A percentile compares a stretch with the other conserved stretches of the same genome.
Conservation (phyloP, 2,329 filamentous ascomycete genomes). For the Ceratocystis albifundus region DNA sequence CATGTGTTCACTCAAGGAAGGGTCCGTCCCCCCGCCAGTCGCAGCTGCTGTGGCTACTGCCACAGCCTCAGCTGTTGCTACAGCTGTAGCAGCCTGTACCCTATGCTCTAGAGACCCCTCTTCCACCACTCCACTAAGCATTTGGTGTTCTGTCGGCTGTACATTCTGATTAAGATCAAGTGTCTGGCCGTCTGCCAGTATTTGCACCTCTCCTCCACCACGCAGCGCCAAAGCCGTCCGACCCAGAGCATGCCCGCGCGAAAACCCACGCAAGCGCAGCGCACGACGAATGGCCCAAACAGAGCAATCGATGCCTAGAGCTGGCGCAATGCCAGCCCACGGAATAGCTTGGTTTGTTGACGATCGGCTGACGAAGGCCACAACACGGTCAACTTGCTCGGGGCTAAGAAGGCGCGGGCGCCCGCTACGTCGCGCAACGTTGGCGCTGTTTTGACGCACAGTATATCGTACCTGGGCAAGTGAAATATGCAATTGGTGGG, state of each 20-base stretch:
- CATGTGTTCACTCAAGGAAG: not conserved
- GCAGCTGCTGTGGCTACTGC: not conserved
- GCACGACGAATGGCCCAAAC: conserved; percentile 20
- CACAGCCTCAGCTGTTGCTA: not conserved
- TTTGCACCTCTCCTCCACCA: conserved; percentile 2
- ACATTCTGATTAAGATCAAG: too few relatives aligned
- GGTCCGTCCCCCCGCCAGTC: not conserved
- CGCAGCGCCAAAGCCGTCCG: conserved; percentile 4
- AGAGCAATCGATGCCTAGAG: conserved; percentile 21
- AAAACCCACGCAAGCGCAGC: conserved; percentile 19
- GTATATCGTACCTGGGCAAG: conserved; percentile 22
- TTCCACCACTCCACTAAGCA: not conserved
- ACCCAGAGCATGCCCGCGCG: conserved; percentile 19
- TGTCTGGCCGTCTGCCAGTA: not conserved
- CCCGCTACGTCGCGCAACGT: conserved; percentile 20
- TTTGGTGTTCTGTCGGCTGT: not conserved
- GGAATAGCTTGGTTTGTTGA: conserved; percentile 19
- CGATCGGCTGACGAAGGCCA: conserved; percentile 19
- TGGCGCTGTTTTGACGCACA: conserved; percentile 19
- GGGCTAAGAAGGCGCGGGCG: conserved; percentile 19
- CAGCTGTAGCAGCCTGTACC: not conserved
- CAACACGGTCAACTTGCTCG: conserved; percentile 22
- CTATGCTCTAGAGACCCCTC: not conserved
- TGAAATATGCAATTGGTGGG: conserved; percentile 19
- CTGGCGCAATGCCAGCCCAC: conserved; percentile 22